A percentile compares a stretch with the other conserved stretches of the same genome.
phyloP scores from a whole-genome alignment of 495 filamentous ascomycete genomes.

The Sphaerosporella brunnea region DNA sequence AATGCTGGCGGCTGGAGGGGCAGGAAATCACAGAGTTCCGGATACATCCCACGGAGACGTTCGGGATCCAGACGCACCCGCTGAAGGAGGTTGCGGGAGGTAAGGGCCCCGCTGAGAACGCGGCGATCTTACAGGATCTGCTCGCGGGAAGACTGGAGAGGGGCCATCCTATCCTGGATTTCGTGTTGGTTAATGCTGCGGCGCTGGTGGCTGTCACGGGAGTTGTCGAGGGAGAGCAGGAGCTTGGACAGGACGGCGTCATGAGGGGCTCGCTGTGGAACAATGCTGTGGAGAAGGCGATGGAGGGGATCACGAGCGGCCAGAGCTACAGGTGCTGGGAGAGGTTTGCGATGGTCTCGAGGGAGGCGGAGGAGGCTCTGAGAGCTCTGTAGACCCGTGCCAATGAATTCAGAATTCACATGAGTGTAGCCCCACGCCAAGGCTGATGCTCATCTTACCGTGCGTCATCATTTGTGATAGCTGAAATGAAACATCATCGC shows the following conservation, averaged over 20 bases:
- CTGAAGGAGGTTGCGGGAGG: conserved; percentile 61
- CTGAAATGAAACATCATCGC: too few species aligned
- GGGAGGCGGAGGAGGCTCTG: conserved; percentile 6
- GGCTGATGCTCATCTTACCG: too few species aligned
- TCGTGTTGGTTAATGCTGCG: conserved; percentile 86
- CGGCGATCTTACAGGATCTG: conserved; percentile 60
- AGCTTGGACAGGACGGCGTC: conserved; percentile 47
- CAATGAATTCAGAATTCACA: too few species aligned
- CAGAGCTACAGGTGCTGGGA: conserved; percentile 57
- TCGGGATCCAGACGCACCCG: conserved; percentile 60
- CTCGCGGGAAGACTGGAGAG: conserved; percentile 56
- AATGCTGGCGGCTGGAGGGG: conserved; percentile 63
- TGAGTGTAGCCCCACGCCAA: too few species aligned
- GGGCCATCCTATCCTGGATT: conserved; percentile 70
- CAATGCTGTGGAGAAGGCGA: conserved; percentile 68
- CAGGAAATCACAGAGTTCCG: not conserved
- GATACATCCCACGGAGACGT: conserved; percentile 54
- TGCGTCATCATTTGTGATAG: too few species aligned
- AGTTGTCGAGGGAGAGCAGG: conserved; percentile 56
- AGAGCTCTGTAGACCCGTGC: not conserved
- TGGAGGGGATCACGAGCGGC: conserved; percentile 68
- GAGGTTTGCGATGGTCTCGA: conserved; percentile 43
- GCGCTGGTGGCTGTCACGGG: conserved; percentile 69
- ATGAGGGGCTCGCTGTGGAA: conserved; percentile 80
- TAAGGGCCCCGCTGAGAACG: conserved; percentile 72